Evolutionary conservation across 108 stramenopile species (phyloP).

Genomic region (Schizochytrium sp.): DNA sequence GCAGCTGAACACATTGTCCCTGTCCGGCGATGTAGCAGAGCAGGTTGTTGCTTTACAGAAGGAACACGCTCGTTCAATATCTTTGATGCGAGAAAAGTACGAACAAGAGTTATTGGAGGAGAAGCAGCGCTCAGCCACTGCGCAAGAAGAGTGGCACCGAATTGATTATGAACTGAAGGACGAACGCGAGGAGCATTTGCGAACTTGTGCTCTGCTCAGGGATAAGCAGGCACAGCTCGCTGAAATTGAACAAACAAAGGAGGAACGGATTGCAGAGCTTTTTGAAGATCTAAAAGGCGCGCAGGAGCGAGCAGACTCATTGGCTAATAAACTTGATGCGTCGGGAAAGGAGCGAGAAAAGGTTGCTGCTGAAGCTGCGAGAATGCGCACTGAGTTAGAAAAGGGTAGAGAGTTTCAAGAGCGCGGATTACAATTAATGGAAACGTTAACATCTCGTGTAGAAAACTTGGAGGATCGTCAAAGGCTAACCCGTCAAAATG

Average conservation of each 20-base stretch:
- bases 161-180: constrained; percentile 55
- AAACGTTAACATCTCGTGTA: constrained; percentile 32
- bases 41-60: background rate
- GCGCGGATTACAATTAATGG: constrained; percentile 42
- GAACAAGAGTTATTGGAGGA: background rate
- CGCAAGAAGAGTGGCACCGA: constrained; percentile 50
- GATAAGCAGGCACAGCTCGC: constrained; percentile 49
- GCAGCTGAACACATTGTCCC: constrained; percentile 8
- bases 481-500: background rate
- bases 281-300: constrained; percentile 26
- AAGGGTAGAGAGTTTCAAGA: constrained; percentile 16
- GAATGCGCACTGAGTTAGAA: constrained; percentile 27
- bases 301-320: background rate
- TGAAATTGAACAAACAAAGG: constrained; percentile 9
- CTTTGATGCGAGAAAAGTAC: background rate
- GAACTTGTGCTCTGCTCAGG: constrained; percentile 27
- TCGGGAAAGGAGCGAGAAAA: background rate
- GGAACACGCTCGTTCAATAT: constrained; percentile 3
- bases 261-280: constrained; percentile 46
- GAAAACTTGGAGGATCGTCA: constrained; percentile 39
- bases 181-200: constrained; percentile 58
- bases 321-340: background rate
- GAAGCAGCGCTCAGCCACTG: background rate
- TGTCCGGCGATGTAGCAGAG: constrained; percentile 35
- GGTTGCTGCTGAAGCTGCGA: background rate